These are phyloP conservation scores for Colletotrichum navitas DNA, from an alignment of 2,329 filamentous ascomycete species.

Conservation along the genomic window DNA sequence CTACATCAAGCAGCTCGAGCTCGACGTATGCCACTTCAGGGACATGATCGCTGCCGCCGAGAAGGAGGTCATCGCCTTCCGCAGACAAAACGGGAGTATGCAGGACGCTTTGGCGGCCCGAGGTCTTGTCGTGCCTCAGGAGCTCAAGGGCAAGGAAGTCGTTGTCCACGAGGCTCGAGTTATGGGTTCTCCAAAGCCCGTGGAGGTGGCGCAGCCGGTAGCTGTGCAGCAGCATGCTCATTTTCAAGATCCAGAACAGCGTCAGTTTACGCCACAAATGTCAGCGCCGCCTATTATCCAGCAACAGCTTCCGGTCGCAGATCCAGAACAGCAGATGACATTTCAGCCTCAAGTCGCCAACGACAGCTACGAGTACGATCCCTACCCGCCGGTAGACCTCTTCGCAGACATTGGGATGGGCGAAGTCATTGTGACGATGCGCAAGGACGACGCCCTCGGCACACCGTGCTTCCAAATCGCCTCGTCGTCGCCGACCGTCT, in stretches of 20 bases:
- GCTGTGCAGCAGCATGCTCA: conserved; percentile 9
- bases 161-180: conserved; percentile 9
- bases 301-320: conserved; percentile 21
- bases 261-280: not conserved
- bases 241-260: not conserved
- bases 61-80: conserved; percentile 54
- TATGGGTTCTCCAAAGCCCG: not conserved
- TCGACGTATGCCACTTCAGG: conserved; percentile 62
- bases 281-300: conserved; percentile 8
- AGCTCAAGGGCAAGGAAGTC: conserved; percentile 18
- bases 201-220: not conserved
- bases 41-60: conserved; percentile 60
- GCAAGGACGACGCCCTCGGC: conserved; percentile 56
- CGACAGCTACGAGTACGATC: conserved; percentile 27
- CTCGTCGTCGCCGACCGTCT: conserved; percentile 45
- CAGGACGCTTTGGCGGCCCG: conserved; percentile 49
- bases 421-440: conserved; percentile 57
- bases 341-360: conserved; percentile 7
- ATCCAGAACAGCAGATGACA: conserved; percentile 27
- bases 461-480: conserved; percentile 60
- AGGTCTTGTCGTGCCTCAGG: conserved; percentile 39
- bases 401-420: conserved; percentile 54
- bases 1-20: conserved; percentile 67
- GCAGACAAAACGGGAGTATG: conserved; percentile 60
- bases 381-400: conserved; percentile 44